Percentiles rank a stretch among this genome's conserved stretches.
Conservation (phyloP, 768 basidiomycete genomes). For the Lactarius sanguifluus region DNA sequence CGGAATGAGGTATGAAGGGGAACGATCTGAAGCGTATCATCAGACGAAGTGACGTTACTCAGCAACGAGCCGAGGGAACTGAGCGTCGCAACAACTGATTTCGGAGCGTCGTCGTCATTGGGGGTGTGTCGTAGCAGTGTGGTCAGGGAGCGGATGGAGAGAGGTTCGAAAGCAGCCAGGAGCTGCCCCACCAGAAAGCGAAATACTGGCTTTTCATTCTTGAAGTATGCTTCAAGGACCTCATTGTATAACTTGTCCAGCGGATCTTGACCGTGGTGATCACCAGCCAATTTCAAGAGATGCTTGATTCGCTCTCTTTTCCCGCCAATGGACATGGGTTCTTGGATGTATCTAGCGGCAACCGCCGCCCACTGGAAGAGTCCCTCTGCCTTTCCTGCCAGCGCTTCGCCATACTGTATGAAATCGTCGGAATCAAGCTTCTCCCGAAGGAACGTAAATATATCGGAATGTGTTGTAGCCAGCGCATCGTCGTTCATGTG, state of each 20-base stretch:
- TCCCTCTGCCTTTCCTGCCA: background rate
- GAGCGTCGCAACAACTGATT: background rate
- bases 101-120: background rate
- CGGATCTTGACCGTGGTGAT: background rate
- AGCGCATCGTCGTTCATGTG: background rate
- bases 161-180: conserved; percentile 3
- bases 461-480: background rate
- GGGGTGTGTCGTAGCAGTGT: background rate
- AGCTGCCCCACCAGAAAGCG: conserved; percentile 7
- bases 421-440: background rate
- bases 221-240: background rate
- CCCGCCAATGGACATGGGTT: background rate
- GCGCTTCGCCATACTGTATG: background rate
- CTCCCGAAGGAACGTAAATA: background rate
- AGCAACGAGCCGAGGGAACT: background rate
- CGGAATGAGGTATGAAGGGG: conserved; percentile 1
- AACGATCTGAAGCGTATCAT: background rate
- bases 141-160: conserved; percentile 5
- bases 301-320: background rate
- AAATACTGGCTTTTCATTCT: background rate
- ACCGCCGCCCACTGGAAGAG: background rate
- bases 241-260: background rate
- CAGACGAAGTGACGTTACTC: conserved; percentile 3
- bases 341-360: background rate
- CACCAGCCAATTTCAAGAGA: background rate